Evolutionary conservation across 441 rosid genomes (phyloP).

Genomic region (Adansonia rubrostipa): DNA sequence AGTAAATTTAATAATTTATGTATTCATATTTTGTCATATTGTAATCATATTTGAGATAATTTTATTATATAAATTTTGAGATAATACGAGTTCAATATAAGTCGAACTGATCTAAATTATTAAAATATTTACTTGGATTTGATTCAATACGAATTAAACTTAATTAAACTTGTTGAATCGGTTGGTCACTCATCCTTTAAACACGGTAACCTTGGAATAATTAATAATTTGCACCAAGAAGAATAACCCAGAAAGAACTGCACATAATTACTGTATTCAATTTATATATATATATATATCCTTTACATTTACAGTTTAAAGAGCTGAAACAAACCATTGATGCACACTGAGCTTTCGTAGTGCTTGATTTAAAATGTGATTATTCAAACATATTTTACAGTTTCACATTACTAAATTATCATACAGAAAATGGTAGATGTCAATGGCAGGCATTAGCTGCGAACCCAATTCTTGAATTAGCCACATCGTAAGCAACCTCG

Average conservation of each 20-base stretch:
- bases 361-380: conserved; percentile 3
- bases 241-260: not conserved
- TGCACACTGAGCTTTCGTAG: not conserved
- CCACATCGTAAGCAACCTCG: conserved; percentile 5
- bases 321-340: not conserved
- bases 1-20: too few relatives aligned
- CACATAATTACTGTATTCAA: not conserved
- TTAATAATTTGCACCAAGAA: too few relatives aligned
- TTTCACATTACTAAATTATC: not conserved
- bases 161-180: too few relatives aligned
- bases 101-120: too few relatives aligned
- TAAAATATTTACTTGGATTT: too few relatives aligned
- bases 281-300: not conserved
- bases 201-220: too few relatives aligned
- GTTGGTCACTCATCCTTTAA: too few relatives aligned
- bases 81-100: too few relatives aligned
- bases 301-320: not conserved
- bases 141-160: too few relatives aligned
- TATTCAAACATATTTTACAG: not conserved
- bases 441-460: not conserved
- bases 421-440: not conserved
- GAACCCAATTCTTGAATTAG: conserved; percentile 1
- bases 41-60: too few relatives aligned
- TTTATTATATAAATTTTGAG: too few relatives aligned
- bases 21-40: too few relatives aligned